A percentile compares a stretch with the other conserved stretches of the same genome.
These are phyloP conservation scores for Exophiala lecanii-corni DNA, from an alignment of 2,329 filamentous ascomycete species.

Conservation along the genomic window DNA sequence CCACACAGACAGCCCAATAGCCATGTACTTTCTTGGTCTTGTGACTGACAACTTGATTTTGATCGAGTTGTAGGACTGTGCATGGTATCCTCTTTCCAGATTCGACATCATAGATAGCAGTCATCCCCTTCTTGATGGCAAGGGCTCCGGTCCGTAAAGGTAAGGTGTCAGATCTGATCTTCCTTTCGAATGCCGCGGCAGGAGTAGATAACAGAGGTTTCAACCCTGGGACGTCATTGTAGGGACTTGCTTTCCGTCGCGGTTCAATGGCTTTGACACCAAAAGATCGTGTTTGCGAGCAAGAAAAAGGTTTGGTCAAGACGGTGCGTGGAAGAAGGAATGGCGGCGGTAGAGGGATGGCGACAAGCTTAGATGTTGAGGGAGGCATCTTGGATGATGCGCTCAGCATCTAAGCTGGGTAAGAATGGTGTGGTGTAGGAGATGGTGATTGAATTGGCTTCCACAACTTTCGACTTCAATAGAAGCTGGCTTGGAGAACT, in stretches of 20 bases:
- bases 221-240: constrained; percentile 49
- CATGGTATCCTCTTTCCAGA: constrained; percentile 75
- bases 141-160: constrained; percentile 74
- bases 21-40: constrained; percentile 78
- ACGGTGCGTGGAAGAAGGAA: constrained; percentile 28
- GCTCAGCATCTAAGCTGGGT: constrained; percentile 9
- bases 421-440: too few relatives aligned
- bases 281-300: constrained; percentile 34
- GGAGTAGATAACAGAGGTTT: constrained; percentile 49
- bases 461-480: too few relatives aligned
- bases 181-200: constrained; percentile 56
- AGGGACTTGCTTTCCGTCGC: constrained; percentile 47
- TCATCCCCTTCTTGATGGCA: constrained; percentile 93
- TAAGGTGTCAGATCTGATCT: constrained; percentile 46
- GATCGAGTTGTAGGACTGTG: constrained; percentile 89
- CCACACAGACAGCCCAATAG: constrained; percentile 92
- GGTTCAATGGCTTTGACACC: constrained; percentile 56
- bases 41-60: constrained; percentile 81
- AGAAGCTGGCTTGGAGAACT: not conserved
- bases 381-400: constrained; percentile 22
- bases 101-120: constrained; percentile 72
- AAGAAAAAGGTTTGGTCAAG: constrained; percentile 17
- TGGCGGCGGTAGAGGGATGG: constrained; percentile 23
- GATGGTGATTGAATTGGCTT: too few relatives aligned
- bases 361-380: constrained; percentile 14